Base-by-base conservation (phyloP, 2,329 filamentous ascomycete genomes). In the Aspergillus tamarii region DNA sequence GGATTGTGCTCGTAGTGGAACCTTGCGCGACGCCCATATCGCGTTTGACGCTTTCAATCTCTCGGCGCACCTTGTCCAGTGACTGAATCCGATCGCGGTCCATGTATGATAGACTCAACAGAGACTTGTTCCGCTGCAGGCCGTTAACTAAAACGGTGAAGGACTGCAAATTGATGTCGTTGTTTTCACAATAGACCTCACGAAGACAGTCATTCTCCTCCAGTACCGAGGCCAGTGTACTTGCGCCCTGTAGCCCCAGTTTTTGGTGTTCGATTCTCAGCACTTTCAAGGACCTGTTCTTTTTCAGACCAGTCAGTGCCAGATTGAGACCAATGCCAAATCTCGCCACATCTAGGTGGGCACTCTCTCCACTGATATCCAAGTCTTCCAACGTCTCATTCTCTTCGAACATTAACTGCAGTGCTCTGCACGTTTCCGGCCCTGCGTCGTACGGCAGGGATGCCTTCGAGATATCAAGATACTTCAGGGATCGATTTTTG, bases 331-430 rank as follows among this genome's bases (percentile, higher is more conserved):
- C 89, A 61, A 88, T 87, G 19, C 89, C 89, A 66, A 91, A 87
- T 56, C 88, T 85, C 3, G 88, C 88, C 4, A 88, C 88, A 70
- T 91, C 89, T n/a, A 92, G 76, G 69, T 90, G 86, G 7, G 89
- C 89, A 67, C 89, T 88, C 70, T 91, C 89, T 10, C 89, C 89
- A 30, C 89, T 91, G 52, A 92, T 88, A 72, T 91, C 87, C 14
- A 92, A 78, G 72, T 88, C 88, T 68, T 88, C 83, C 2, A 92
- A 78, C 0, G 86, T 88, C n/a, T 82, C 81, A 65, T 92, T 92
- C 59, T 89, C 84, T 39, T 87, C 85, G 69, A 92, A 89, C 77
- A 92, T 84, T 57, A 82, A 75, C 65, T 88, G 85, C 61, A 92
- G 75, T 16, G 87, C 84, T 64, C 85, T 84, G 70, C 88, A 91